A percentile compares a stretch with the other conserved stretches of the same genome.
Evolutionary conservation across 2,329 filamentous ascomycete genomes (phyloP).

Genomic region (Periconia sp.): DNA sequence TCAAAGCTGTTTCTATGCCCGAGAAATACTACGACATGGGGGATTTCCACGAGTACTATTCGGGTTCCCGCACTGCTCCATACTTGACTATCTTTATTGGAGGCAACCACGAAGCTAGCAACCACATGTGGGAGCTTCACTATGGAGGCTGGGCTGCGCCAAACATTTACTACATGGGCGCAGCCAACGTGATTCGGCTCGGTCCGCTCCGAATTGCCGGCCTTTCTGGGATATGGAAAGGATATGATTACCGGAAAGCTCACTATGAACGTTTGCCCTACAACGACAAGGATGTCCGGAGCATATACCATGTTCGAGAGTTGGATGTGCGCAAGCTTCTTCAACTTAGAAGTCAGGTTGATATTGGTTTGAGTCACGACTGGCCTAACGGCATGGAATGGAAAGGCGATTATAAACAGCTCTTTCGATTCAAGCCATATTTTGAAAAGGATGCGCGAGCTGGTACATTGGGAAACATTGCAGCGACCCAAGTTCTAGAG

Average conservation of each 20-base stretch:
- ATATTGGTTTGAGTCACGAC: constrained; percentile 91
- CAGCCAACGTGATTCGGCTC: constrained; percentile 82
- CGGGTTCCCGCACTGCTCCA: constrained; percentile 73
- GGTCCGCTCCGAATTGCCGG: constrained; percentile 86
- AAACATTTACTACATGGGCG: constrained; percentile 96
- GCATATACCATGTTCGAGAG: constrained; percentile 88
- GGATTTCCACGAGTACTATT: constrained; percentile 95
- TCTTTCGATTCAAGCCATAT: constrained; percentile 74
- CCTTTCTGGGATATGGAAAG: constrained; percentile 94
- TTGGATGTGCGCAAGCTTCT: constrained; percentile 88
- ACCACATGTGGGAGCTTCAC: constrained; percentile 87
- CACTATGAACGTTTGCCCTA: constrained; percentile 89
- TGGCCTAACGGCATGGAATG: constrained; percentile 87
- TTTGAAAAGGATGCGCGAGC: constrained; percentile 76
- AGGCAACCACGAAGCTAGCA: constrained; percentile 93
- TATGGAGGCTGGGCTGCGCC: constrained; percentile 97
- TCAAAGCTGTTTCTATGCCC: constrained; percentile 87
- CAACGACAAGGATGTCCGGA: constrained; percentile 71
- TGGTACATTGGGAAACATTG: constrained; percentile 76
- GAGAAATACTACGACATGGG: constrained; percentile 83
- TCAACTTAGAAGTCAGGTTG: constrained; percentile 81
- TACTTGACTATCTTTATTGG: constrained; percentile 91
- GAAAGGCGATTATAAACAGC: constrained; percentile 66
- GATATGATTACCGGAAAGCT: constrained; percentile 78
- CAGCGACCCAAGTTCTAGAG: constrained; percentile 79